Percentiles rank a stretch among this genome's conserved stretches.
phyloP scores from a whole-genome alignment of 164 flowering plant genomes.

The Brasenia schreberi region DNA sequence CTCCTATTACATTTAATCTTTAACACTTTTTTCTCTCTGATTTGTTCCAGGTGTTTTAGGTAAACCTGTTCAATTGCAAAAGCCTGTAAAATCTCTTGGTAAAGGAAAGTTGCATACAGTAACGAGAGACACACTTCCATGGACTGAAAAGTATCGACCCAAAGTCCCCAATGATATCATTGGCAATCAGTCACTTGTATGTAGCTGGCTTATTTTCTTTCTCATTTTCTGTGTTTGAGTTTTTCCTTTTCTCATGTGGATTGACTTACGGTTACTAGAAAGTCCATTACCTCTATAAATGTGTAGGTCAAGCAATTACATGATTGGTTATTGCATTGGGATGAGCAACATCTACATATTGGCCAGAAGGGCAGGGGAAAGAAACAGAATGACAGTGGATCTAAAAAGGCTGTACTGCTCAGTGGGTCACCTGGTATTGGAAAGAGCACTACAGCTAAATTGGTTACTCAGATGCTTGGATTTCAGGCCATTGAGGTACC shows the following conservation, averaged over 20 bases:
- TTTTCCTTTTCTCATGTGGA: neutral
- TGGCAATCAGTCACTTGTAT: constrained; percentile 84
- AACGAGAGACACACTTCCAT: constrained; percentile 28
- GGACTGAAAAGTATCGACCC: constrained; percentile 92
- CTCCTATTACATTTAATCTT: no score
- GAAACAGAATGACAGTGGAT: constrained; percentile 49
- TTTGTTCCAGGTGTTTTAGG: no score
- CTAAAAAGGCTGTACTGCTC: constrained; percentile 76
- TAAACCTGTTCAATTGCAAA: no score
- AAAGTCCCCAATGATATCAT: constrained; percentile 74
- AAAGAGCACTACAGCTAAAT: constrained; percentile 87
- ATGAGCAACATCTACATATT: constrained; percentile 46
- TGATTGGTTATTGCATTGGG: constrained; percentile 77
- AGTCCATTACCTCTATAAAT: neutral
- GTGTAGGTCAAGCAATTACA: constrained; percentile 83
- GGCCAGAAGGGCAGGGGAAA: constrained; percentile 56
- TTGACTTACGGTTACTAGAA: no score
- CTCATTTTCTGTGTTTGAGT: neutral
- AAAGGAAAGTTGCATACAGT: constrained; percentile 23
- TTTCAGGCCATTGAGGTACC: constrained; percentile 68
- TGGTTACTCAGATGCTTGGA: constrained; percentile 90
- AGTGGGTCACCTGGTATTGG: constrained; percentile 98
- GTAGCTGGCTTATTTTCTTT: constrained; percentile 5
- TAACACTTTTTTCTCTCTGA: no score
- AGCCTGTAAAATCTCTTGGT: constrained; percentile 14